Evolutionary conservation across 2,329 filamentous ascomycete species (phyloP), one percentile per base, ranked within the genome.

Genomic region (Botrytis galanthina): DNA sequence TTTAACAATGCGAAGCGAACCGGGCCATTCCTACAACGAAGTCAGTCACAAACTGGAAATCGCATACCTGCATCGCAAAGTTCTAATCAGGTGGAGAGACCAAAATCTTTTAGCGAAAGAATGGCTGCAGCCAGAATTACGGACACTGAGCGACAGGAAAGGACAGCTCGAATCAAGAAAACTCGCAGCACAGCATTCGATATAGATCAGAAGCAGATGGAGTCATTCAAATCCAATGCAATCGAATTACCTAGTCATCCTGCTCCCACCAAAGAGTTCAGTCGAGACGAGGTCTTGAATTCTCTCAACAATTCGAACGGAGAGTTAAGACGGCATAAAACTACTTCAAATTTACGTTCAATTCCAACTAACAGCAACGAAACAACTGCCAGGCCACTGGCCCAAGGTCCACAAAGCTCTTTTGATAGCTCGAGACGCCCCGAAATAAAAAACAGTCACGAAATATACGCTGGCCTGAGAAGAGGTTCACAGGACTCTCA

Each of bases 21-120:
- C 42, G 83, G 82, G 20, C 83, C 83, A 16, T 86, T 85, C 76
- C 77, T 89, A 60, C 83, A 84, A 74, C 83, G 84, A 75, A 80
- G 85, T 4, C 80, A 80, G 12, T 80, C 80, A 68, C 75, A 81
- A 78, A 62, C 72, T 66, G 61, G 74, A 77, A 77, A 67, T 70
- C 76, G 76, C 42, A 46, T 69, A 35, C 70, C 72, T 14, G 74
- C 77, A 32, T 75, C 75, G 54, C 76, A 78, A 44, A 75, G 75
- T 20, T 72, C 73, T 20, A 70, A 78, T 62, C 75, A 75, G 63
- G 77, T 77, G 29, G 74, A 82, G 77, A 91, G 89, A 78, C 80
- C 78, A 86, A 78, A 78, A 74, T 77, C 89, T 72, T 99, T 98
- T 82, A 97, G 93, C 80, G 94, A 98, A 82, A 87, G 95, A 64